A percentile compares a stretch with the other conserved stretches of the same genome.
Conservation (phyloP, 169 alveolate genomes). For the Cryptosporidium sp. region DNA sequence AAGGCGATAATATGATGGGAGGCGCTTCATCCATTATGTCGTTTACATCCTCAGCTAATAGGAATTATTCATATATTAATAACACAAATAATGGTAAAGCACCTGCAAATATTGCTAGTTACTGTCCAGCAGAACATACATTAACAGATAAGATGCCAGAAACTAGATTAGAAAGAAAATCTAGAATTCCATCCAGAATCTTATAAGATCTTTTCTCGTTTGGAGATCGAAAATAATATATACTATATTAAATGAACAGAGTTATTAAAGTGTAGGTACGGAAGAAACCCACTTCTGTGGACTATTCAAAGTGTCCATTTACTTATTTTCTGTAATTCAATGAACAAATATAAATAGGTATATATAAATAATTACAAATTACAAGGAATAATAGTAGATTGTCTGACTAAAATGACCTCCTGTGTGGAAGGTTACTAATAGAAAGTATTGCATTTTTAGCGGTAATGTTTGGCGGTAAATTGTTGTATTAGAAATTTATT, state of each 20-base stretch:
- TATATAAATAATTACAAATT: background rate
- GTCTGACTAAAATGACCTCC: background rate
- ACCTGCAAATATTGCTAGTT: constrained; percentile 45
- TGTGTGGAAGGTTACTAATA: background rate
- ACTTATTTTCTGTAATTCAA: background rate
- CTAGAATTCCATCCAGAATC: constrained; percentile 70
- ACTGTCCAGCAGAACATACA: constrained; percentile 48
- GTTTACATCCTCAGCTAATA: background rate
- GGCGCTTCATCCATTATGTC: background rate
- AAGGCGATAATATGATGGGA: background rate
- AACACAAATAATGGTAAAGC: constrained; percentile 1
- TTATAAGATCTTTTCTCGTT: background rate
- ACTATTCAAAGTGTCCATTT: too few species aligned
- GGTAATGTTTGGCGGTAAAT: background rate
- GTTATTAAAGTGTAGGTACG: background rate
- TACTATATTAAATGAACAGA: too few species aligned
- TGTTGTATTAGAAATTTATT: too few species aligned
- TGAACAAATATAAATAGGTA: background rate
- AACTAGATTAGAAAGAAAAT: constrained; percentile 71
- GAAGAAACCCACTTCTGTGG: background rate
- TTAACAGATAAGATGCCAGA: constrained; percentile 65
- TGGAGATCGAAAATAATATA: background rate
- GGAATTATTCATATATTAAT: background rate
- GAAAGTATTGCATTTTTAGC: background rate
- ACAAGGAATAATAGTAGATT: background rate